A percentile compares a stretch with the other conserved stretches of the same genome.
phyloP scores from a whole-genome alignment of 1,139 yeast genomes.

The Hyphopichia buzzinii region DNA sequence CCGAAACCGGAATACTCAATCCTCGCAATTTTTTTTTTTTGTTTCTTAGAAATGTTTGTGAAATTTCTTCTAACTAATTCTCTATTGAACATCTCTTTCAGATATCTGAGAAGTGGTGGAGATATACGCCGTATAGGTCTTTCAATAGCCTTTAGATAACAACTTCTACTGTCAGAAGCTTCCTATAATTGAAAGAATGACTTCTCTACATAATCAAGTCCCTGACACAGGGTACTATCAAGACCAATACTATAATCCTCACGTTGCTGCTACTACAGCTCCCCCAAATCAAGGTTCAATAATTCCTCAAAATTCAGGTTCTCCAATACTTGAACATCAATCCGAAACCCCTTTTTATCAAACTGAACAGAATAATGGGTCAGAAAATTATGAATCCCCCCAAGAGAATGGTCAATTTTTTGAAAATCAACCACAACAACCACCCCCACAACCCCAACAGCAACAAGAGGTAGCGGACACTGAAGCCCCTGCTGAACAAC shows the following conservation, averaged over 20 bases:
- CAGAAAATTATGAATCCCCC: conserved; percentile 7
- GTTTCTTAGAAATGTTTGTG: not conserved
- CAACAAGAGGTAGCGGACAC: conserved; percentile 11
- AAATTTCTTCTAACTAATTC: not conserved
- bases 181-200: no score
- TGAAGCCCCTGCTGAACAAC: conserved; percentile 59
- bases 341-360: conserved; percentile 4
- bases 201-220: conserved; percentile 34
- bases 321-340: conserved; percentile 1
- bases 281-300: not conserved
- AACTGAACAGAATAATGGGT: conserved; percentile 5
- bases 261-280: conserved; percentile 8
- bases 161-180: no score
- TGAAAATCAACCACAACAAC: conserved; percentile 5
- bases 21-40: not conserved
- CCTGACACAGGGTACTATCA: conserved; percentile 29
- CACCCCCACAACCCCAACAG: conserved; percentile 9
- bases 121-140: no score
- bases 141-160: no score
- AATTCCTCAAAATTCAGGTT: conserved; percentile 3
- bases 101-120: no score
- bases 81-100: no score
- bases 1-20: not conserved
- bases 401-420: conserved; percentile 4
- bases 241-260: conserved; percentile 30